Evolutionary conservation across 2,329 filamentous ascomycete genomes (phyloP), one percentile per base, ranked within the genome.

Genomic region (Stromatinia cepivora): DNA sequence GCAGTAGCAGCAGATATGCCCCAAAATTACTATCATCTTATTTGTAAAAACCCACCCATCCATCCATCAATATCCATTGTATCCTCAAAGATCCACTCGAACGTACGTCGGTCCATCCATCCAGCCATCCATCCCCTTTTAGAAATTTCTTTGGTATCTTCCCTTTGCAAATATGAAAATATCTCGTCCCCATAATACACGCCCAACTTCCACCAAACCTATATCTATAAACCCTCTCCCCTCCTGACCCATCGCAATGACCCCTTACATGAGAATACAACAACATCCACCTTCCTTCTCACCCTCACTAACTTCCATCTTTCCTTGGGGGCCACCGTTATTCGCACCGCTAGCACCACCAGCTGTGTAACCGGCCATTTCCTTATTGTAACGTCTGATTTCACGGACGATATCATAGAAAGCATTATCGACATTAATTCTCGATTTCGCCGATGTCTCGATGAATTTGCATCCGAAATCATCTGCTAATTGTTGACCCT

Each of bases 401-500:
- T 98, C 95, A 80, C 95, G 91, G 70, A 99, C 95, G 76, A 98
- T 94, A 80, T 98, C 94, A 86, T 94, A 98, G 84, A 99, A 99
- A 68, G 94, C 93, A 82, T 96, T 94, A 82, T 99, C 95, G 77
- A 99, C 95, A 79, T 98, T 97, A 84, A 95, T 96, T 80, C 94
- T 91, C 72, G 94, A 97, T 84, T 98, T 99, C 75, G 95, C 95
- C 54, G 95, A 99, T 17, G 95, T 98, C 85, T 99, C 95, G 83
- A 98, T 97, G 84, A 98, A 99, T 80, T 95, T 96, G 90, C 95
- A 99, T 79, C 90, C 90, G 81, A 99, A 98, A 73, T 90, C 89
- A 76, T 87, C 88, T 73, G 94, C 94, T 75, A 98, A 85, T 71
- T 89, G 87, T 82, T 95, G 91, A 77, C 94, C 94, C 89, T 98